Evolutionary conservation across 192 early-diverging fungal genomes (phyloP).

Genomic region (Backusella morwellensis): DNA sequence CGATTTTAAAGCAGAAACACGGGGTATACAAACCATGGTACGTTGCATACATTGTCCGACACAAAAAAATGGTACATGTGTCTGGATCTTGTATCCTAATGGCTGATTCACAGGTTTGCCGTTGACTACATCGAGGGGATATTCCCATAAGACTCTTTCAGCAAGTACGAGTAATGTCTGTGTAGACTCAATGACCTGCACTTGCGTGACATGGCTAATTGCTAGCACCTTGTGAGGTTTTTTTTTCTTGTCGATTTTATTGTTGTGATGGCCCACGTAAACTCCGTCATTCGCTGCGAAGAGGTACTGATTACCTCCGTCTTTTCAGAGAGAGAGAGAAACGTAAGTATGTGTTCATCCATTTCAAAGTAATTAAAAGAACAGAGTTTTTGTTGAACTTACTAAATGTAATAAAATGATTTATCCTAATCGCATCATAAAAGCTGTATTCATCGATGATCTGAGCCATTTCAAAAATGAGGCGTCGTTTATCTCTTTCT

Average conservation of each 20-base stretch:
- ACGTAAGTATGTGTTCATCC: background rate
- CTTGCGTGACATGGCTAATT: slow-evolving; percentile 77
- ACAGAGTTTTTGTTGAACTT: slow-evolving; percentile 6
- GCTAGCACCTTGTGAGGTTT: slow-evolving; percentile 46
- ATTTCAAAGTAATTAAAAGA: background rate
- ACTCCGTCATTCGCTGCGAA: slow-evolving; percentile 84
- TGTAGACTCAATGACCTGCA: slow-evolving; percentile 78
- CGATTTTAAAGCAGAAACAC: slow-evolving; percentile 70
- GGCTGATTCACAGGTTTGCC: slow-evolving; percentile 15
- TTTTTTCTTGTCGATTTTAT: slow-evolving; percentile 36
- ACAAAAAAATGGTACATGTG: slow-evolving; percentile 69
- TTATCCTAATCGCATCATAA: slow-evolving; percentile 45
- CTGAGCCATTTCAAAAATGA: slow-evolving; percentile 53
- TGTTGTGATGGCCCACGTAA: slow-evolving; percentile 59
- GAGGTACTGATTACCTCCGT: slow-evolving; percentile 59
- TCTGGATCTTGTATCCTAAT: slow-evolving; percentile 14
- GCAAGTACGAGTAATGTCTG: slow-evolving; percentile 80
- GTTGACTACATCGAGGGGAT: slow-evolving; percentile 50
- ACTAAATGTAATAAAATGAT: slow-evolving; percentile 51
- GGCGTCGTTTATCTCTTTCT: slow-evolving; percentile 36
- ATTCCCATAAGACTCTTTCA: slow-evolving; percentile 61
- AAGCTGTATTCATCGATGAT: slow-evolving; percentile 43
- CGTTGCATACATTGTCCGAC: slow-evolving; percentile 57
- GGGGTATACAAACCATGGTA: slow-evolving; percentile 62
- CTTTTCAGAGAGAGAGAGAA: background rate